Percentiles rank a stretch among this genome's conserved stretches.
phyloP scores from a whole-genome alignment of 148 eudicot species.

The Persicaria maculosa region DNA sequence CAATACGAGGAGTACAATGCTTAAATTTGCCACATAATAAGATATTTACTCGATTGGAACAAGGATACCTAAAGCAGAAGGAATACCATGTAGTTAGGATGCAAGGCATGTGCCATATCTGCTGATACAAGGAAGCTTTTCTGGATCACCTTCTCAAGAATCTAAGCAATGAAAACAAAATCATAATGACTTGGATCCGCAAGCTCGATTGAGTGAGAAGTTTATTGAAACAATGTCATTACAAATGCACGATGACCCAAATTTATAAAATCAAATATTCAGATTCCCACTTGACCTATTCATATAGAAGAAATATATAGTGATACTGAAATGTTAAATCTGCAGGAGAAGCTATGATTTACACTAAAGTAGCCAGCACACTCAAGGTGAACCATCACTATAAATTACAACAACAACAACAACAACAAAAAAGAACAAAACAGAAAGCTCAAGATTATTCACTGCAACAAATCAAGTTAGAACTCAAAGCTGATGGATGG shows the following conservation, averaged over 20 bases:
- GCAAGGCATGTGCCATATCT: constrained; percentile 99
- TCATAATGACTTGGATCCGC: background rate
- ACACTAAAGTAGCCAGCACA: background rate
- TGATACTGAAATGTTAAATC: background rate
- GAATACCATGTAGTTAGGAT: constrained; percentile 88
- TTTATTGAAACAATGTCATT: background rate
- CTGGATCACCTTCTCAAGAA: constrained; percentile 74
- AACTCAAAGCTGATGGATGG: too few species aligned
- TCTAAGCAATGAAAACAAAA: constrained; percentile 28
- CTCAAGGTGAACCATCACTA: background rate
- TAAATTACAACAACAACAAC: background rate
- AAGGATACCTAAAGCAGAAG: background rate
- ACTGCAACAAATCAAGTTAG: background rate
- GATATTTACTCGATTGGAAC: background rate
- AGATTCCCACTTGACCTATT: background rate
- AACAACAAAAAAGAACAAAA: background rate
- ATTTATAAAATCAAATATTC: background rate
- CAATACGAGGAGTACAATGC: background rate
- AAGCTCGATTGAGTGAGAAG: background rate
- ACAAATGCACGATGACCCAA: background rate
- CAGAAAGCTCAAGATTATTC: background rate
- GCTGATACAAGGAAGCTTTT: constrained; percentile 91
- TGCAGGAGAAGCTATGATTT: background rate
- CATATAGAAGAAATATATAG: background rate
- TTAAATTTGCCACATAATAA: background rate